These are phyloP conservation scores for Daedalea quercina DNA, from an alignment of 768 basidiomycete genomes.

Conservation along the genomic window DNA sequence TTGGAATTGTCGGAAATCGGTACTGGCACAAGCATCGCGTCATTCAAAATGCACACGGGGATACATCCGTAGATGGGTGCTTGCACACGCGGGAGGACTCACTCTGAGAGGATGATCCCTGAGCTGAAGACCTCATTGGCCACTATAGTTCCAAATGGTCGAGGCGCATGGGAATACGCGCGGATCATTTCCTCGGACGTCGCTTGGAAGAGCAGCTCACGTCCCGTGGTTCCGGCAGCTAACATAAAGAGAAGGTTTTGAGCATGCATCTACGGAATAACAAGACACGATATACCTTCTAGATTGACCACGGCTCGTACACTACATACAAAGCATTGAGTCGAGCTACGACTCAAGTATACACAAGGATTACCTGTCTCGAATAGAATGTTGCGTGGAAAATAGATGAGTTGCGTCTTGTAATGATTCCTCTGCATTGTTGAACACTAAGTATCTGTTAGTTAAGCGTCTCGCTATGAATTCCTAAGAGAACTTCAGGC, in stretches of 20 bases:
- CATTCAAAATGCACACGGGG: background rate
- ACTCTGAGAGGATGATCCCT: conserved; percentile 89
- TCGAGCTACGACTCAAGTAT: too few species aligned
- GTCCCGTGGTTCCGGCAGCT: conserved; percentile 83
- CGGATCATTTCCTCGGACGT: conserved; percentile 93
- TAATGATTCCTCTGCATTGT: conserved; percentile 89
- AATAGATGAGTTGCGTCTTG: conserved; percentile 94
- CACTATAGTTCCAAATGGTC: conserved; percentile 82
- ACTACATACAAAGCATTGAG: conserved; percentile 28
- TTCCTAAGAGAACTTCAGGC: too few species aligned
- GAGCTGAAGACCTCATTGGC: conserved; percentile 93
- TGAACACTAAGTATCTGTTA: too few species aligned
- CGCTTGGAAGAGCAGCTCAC: conserved; percentile 91
- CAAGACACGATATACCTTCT: conserved; percentile 49
- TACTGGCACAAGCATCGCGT: conserved; percentile 37
- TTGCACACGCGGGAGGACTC: conserved; percentile 17
- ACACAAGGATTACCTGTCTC: conserved; percentile 60
- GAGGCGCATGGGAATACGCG: conserved; percentile 80
- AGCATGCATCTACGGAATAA: background rate
- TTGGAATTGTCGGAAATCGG: conserved; percentile 94
- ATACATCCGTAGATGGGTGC: background rate
- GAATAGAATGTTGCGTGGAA: conserved; percentile 80
- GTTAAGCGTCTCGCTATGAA: too few species aligned
- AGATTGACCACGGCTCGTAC: conserved; percentile 86
- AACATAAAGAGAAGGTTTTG: background rate